Percentiles rank a stretch among this genome's conserved stretches.
phyloP scores from a whole-genome alignment of 139 green algal species.

The Chlamydomonas incerta region DNA sequence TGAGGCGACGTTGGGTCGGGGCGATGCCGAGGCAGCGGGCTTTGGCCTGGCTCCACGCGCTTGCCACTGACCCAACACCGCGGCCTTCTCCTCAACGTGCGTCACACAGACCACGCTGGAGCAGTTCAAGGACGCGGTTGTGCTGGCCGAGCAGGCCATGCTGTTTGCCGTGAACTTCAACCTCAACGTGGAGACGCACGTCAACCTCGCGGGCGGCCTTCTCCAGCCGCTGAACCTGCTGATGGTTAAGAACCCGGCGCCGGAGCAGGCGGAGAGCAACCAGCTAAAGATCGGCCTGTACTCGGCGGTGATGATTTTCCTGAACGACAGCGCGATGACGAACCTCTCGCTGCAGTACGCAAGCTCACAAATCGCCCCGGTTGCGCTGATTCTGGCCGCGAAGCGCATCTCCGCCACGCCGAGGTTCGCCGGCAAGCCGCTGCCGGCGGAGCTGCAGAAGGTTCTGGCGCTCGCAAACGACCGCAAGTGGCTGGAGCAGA shows the following conservation, averaged over 20 bases:
- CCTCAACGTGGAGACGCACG: constrained; percentile 38
- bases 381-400: constrained; percentile 16
- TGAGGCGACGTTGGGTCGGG: too few species aligned
- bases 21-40: too few species aligned
- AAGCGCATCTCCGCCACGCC: background rate
- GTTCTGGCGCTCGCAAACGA: background rate
- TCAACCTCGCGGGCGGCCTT: constrained; percentile 13
- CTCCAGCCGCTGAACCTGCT: constrained; percentile 17
- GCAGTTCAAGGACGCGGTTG: constrained; percentile 25
- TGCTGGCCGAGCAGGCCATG: constrained; percentile 39
- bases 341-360: constrained; percentile 23
- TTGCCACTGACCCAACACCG: too few species aligned
- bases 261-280: constrained; percentile 22
- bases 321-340: constrained; percentile 33
- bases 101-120: constrained; percentile 23
- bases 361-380: background rate
- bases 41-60: too few species aligned
- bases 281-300: constrained; percentile 3
- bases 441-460: background rate
- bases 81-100: too few species aligned
- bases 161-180: constrained; percentile 44
- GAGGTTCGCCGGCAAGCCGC: background rate
- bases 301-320: background rate
- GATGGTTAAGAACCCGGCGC: background rate
- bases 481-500: background rate